Percentiles rank a stretch among this genome's conserved stretches.
Conservation (phyloP, 768 basidiomycete species). For the Tricholoma hemisulphureum region DNA sequence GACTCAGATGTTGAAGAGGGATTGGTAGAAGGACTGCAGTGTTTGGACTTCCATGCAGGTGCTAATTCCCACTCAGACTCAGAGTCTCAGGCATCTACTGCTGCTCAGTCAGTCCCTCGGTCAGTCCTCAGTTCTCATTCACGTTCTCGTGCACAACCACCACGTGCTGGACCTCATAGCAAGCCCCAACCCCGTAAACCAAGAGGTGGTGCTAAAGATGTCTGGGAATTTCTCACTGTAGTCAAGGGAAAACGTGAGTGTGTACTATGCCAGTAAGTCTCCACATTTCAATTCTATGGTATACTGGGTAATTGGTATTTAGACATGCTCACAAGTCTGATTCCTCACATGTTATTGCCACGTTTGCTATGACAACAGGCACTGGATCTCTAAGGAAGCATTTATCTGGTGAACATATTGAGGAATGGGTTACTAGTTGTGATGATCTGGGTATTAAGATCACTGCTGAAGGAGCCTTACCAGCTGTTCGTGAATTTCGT, state of each 20-base stretch:
- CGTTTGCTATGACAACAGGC: slow-evolving; percentile 5
- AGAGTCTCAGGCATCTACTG: too few relatives aligned
- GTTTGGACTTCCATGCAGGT: too few relatives aligned
- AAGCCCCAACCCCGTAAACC: neutral
- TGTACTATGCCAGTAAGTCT: too few relatives aligned
- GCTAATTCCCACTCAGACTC: too few relatives aligned
- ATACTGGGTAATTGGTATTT: too few relatives aligned
- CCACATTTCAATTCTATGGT: too few relatives aligned
- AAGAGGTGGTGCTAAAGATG: too few relatives aligned
- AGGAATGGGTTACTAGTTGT: slow-evolving; percentile 13
- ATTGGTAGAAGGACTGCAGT: too few relatives aligned
- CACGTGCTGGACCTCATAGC: neutral
- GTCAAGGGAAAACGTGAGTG: too few relatives aligned
- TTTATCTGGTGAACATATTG: slow-evolving; percentile 10
- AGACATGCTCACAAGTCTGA: neutral
- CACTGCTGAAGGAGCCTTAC: slow-evolving; percentile 10
- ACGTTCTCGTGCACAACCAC: neutral
- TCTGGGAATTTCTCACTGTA: too few relatives aligned
- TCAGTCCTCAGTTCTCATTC: neutral
- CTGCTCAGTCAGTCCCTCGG: too few relatives aligned
- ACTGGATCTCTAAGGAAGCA: slow-evolving; percentile 6
- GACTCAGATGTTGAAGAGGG: too few relatives aligned
- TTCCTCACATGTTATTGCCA: neutral
- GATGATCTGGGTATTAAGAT: slow-evolving; percentile 14
- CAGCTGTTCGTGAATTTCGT: neutral